Base-by-base conservation (phyloP, 371 early-diverging fungal species). In the Lichtheimia ramosa region DNA sequence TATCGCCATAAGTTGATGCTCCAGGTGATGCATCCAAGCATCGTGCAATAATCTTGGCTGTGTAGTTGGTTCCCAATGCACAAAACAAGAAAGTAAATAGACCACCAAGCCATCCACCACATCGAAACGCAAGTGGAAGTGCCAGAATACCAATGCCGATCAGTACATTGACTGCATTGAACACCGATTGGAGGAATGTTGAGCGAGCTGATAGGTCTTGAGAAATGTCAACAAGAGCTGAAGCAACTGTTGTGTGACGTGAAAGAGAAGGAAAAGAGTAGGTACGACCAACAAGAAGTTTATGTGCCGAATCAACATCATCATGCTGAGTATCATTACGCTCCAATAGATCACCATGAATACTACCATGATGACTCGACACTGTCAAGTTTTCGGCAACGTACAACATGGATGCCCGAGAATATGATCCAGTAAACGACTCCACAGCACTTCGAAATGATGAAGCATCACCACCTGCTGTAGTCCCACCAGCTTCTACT, bases 131-230 rank as follows among this genome's bases (percentile, higher is more conserved):
- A 41, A 64, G 59, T 4, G 77, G 74, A 2, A 77, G 49, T 0
- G 77, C 72, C 42, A 83, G 59, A 54, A 82, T 72, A 18, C 83
- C 79, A 39, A 86, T 82, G n/a, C 86, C 88, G 18, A 87, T 79
- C 23, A 87, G 62, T 0, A 87, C 70, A 55, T 88, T 87, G 56
- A 85, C 72, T 3, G 83, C 64, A 64, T 85, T 84, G 50, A 83
- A 84, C 6, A 74, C 58, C 6, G 83, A 70, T 46, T 70, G 82
- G 3, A 70, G 56, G 61, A 70, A 70, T 42, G 58, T 64, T 5
- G 68, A 68, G 34, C 57, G 42, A 23, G 51, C 39, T 48, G 10
- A 57, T 23, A 55, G 39, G 58, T 48, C 42, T 42, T 41, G 43
- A 15, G 59, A 18, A 16, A 65, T 46, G 15, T 39, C 65, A 24